These are phyloP conservation scores for Xerocomellus amylosporus DNA, from an alignment of 768 basidiomycete species.

Conservation along the genomic window DNA sequence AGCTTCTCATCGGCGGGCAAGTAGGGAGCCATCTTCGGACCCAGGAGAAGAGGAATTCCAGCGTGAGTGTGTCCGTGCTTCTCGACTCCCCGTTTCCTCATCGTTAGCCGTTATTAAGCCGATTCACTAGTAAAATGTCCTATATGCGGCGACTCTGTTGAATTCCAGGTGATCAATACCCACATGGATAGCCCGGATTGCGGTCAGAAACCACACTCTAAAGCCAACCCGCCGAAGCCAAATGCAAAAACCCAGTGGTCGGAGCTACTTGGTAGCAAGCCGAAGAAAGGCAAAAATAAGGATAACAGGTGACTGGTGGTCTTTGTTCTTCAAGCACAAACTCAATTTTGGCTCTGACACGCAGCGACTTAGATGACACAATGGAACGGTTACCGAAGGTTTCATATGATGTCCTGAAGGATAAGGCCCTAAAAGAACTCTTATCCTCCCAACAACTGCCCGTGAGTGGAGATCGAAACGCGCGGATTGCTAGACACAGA, in stretches of 20 bases:
- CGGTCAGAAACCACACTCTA: conserved; percentile 22
- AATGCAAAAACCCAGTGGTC: conserved; percentile 40
- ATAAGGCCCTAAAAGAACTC: conserved; percentile 56
- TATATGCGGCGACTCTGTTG: conserved; percentile 50
- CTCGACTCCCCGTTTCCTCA: background rate
- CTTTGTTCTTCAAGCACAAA: background rate
- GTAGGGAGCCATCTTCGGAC: conserved; percentile 31
- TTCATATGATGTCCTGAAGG: conserved; percentile 63
- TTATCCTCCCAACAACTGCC: conserved; percentile 51
- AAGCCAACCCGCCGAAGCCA: conserved; percentile 24
- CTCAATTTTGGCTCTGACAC: conserved; percentile 21
- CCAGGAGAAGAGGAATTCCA: conserved; percentile 30
- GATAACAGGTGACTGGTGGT: conserved; percentile 23
- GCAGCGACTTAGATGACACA: conserved; percentile 32
- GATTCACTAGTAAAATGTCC: conserved; percentile 53
- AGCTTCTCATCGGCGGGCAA: conserved; percentile 6
- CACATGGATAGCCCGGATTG: conserved; percentile 65
- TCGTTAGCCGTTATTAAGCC: conserved; percentile 26
- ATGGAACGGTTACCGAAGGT: conserved; percentile 56
- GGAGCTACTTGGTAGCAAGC: conserved; percentile 34
- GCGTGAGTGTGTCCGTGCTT: conserved; percentile 14
- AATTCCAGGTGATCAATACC: conserved; percentile 49
- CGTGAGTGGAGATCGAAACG: conserved; percentile 48
- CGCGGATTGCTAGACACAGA: conserved; percentile 56
- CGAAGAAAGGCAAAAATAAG: conserved; percentile 44